A percentile compares a stretch with the other conserved stretches of the same genome.
phyloP scores from a whole-genome alignment of 306 rosid genomes.

The Mucuna pruriens region DNA sequence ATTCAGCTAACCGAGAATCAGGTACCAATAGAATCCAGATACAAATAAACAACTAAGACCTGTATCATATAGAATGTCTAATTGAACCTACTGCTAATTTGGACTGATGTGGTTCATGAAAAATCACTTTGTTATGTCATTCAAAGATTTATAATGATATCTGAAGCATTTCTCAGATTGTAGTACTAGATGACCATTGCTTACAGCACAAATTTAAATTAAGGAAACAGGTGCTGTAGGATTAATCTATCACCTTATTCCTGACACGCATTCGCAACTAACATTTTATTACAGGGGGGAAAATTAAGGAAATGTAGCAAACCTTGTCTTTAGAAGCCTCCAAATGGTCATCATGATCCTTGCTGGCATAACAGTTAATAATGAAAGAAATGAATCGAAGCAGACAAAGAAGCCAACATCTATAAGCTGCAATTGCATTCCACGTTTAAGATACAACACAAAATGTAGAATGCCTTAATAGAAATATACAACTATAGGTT shows the following conservation, averaged over 20 bases:
- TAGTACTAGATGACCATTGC: conserved; percentile 32
- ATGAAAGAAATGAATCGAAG: conserved; percentile 93
- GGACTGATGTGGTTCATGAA: conserved; percentile 24
- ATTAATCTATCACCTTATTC: conserved; percentile 28
- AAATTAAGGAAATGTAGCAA: conserved; percentile 43
- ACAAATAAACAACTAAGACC: conserved; percentile 20
- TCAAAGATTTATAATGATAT: neutral
- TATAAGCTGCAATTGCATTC: conserved; percentile 83
- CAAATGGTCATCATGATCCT: conserved; percentile 75
- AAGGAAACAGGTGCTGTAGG: conserved; percentile 19
- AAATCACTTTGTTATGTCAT: conserved; percentile 17
- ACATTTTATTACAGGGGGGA: conserved; percentile 32
- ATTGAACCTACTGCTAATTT: conserved; percentile 30
- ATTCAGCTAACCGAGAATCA: conserved; percentile 37
- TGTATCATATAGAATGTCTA: conserved; percentile 11
- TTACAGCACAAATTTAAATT: conserved; percentile 28
- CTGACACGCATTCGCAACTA: conserved; percentile 33
- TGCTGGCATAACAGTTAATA: conserved; percentile 94
- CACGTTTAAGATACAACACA: conserved; percentile 44
- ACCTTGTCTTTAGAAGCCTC: conserved; percentile 84
- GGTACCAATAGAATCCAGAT: neutral
- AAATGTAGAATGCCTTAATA: conserved; percentile 28
- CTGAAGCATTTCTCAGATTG: conserved; percentile 14
- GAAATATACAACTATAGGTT: conserved; percentile 38
- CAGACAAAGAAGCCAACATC: conserved; percentile 97